A percentile compares a stretch with the other conserved stretches of the same genome.
Evolutionary conservation across 179 eudicot species (phyloP).

Genomic region (Camellia oleifera): DNA sequence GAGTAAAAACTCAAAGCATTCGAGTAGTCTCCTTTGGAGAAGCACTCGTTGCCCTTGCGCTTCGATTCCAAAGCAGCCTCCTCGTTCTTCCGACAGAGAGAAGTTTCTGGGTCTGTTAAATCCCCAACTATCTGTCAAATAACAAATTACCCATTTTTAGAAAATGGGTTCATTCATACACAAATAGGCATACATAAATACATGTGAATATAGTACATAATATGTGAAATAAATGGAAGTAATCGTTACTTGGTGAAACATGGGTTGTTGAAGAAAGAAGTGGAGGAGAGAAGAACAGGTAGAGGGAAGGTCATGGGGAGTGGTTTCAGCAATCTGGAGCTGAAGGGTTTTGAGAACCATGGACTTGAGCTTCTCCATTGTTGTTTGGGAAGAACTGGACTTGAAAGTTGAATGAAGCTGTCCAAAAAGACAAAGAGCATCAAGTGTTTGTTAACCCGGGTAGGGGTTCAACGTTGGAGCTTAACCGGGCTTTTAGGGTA

Average conservation of each 20-base stretch:
- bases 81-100: constrained; percentile 57
- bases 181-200: not conserved
- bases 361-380: constrained; percentile 61
- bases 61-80: constrained; percentile 62
- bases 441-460: no score
- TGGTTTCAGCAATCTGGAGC: constrained; percentile 44
- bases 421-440: no score
- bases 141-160: not conserved
- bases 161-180: not conserved
- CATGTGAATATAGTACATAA: not conserved
- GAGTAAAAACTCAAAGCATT: constrained; percentile 55
- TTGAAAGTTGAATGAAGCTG: no score
- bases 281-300: constrained; percentile 60
- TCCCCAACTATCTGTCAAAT: constrained; percentile 55
- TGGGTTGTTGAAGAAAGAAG: constrained; percentile 57
- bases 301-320: constrained; percentile 38
- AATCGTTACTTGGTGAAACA: constrained; percentile 51
- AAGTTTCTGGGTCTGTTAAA: constrained; percentile 54
- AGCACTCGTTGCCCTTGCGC: constrained; percentile 60
- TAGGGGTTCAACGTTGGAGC: no score
- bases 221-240: not conserved
- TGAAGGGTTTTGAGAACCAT: constrained; percentile 44
- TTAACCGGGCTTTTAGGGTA: no score
- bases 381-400: not conserved
- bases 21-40: constrained; percentile 53